Evolutionary conservation across 805 yeast genomes (phyloP).

Genomic region (Blastobotrys americana): DNA sequence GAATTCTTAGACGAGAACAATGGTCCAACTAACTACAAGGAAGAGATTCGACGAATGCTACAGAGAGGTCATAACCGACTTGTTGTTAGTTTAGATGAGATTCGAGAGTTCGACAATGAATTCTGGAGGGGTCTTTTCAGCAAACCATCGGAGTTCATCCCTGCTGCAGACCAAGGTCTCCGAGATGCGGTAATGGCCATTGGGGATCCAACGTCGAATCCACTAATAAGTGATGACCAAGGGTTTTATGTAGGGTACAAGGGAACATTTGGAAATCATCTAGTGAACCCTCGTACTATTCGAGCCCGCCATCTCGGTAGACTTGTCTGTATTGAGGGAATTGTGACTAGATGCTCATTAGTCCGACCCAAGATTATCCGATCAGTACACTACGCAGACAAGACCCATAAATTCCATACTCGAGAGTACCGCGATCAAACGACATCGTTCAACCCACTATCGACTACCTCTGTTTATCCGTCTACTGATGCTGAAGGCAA

Average conservation of each 20-base stretch:
- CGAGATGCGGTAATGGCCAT: constrained; percentile 70
- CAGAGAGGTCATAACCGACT: constrained; percentile 59
- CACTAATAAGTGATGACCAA: constrained; percentile 51
- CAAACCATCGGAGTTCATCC: constrained; percentile 76
- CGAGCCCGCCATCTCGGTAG: constrained; percentile 69
- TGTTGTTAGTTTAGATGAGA: constrained; percentile 72
- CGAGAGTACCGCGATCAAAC: constrained; percentile 91
- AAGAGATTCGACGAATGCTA: constrained; percentile 66
- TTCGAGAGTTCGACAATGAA: constrained; percentile 72
- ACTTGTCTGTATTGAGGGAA: constrained; percentile 86
- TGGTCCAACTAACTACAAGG: constrained; percentile 54
- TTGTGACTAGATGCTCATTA: constrained; percentile 86
- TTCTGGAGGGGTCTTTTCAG: constrained; percentile 71
- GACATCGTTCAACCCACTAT: constrained; percentile 76
- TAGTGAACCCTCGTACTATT: constrained; percentile 81
- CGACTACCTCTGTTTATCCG: constrained; percentile 82
- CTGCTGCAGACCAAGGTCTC: constrained; percentile 83
- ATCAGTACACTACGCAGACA: constrained; percentile 88
- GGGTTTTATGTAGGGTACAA: constrained; percentile 70
- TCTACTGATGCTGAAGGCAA: constrained; percentile 90
- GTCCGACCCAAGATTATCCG: constrained; percentile 88
- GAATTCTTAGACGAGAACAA: constrained; percentile 64
- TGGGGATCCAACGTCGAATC: constrained; percentile 51
- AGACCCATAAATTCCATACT: constrained; percentile 75
- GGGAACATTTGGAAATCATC: constrained; percentile 87